Base-by-base conservation (phyloP, 805 yeast genomes). In the Metschnikowia shivogae region DNA sequence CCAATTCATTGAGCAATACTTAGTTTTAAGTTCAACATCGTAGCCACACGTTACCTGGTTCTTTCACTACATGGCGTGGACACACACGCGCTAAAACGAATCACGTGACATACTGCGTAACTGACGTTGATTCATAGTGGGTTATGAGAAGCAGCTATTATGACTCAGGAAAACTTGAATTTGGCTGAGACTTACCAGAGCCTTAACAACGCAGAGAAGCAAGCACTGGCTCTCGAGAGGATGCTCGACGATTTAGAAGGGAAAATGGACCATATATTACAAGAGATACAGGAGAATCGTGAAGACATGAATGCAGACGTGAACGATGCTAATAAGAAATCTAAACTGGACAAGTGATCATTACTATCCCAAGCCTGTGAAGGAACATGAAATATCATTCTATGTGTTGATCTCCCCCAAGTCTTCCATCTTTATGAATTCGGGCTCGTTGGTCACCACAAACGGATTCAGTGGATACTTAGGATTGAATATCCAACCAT, bases 381-480 rank as follows among this genome's bases (percentile, higher is more conserved):
- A 22, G 26, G 3, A 22, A 22, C 3, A 5, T 22, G 26, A 22
- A 6, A 6, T 22, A 13, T 29, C 14, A 29, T 29, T 13, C 4
- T 31, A 11, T 7, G 11, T 39, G 24, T 27, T 34, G 19, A 41
- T 44, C 32, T 40, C 36, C 44, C 49, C 43, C 30, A 41, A 43
- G n/a, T 56, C 56, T 17, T 45, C 55, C 46, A 54, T 58, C 24
- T 42, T 41, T 4, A 84, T 62, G 49, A 82, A 79, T 54, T 79
- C 84, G 0, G 81, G 81, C 46, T 75, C 78, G 10, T 63, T 61
- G 1, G 77, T 73, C 19, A 62, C 63, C 2, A 69, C 64, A 57
- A 89, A 89, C 19, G 98, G 98, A 59, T 93, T 92, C 3, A 71
- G 67, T 0, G 86, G 81, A 46, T 77, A 67, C 9, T 68, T 63